phyloP scores from a whole-genome alignment of 2,329 filamentous ascomycete genomes.

The Aspergillus fumigatiaffinis region DNA sequence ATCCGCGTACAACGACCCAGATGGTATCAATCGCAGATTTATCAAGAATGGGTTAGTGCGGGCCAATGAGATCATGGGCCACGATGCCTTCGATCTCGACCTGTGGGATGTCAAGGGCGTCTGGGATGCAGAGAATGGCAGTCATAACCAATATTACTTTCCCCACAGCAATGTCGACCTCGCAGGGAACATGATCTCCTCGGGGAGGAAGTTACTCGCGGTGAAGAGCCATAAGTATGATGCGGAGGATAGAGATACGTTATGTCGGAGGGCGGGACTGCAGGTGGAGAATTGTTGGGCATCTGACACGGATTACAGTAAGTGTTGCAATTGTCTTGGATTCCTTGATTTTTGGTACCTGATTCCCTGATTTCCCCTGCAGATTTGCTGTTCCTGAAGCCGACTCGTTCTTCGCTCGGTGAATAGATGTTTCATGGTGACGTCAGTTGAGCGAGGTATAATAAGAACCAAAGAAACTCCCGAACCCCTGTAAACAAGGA shows the following conservation, averaged over 20 bases:
- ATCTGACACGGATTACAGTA: neutral
- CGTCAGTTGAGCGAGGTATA: neutral
- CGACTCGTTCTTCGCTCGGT: no score
- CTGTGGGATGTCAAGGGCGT: constrained; percentile 73
- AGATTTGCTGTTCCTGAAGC: neutral
- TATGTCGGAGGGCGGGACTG: constrained; percentile 2
- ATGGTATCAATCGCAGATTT: constrained; percentile 8
- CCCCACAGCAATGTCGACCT: neutral
- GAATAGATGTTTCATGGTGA: neutral
- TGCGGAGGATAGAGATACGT: constrained; percentile 1
- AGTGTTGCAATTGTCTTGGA: neutral
- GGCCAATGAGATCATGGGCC: constrained; percentile 69
- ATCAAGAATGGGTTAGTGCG: constrained; percentile 7
- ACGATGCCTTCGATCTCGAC: constrained; percentile 60
- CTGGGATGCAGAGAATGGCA: constrained; percentile 6
- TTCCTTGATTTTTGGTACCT: neutral
- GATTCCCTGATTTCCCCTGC: neutral
- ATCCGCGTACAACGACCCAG: constrained; percentile 56
- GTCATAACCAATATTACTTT: constrained; percentile 12
- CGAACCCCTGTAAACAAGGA: no score
- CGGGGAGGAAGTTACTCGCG: neutral
- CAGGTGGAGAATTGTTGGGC: neutral
- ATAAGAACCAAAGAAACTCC: no score
- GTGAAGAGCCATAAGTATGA: constrained; percentile 10
- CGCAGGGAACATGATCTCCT: neutral